Conservation (phyloP, 164 flowering plant species). For the Pachysandra terminalis region DNA sequence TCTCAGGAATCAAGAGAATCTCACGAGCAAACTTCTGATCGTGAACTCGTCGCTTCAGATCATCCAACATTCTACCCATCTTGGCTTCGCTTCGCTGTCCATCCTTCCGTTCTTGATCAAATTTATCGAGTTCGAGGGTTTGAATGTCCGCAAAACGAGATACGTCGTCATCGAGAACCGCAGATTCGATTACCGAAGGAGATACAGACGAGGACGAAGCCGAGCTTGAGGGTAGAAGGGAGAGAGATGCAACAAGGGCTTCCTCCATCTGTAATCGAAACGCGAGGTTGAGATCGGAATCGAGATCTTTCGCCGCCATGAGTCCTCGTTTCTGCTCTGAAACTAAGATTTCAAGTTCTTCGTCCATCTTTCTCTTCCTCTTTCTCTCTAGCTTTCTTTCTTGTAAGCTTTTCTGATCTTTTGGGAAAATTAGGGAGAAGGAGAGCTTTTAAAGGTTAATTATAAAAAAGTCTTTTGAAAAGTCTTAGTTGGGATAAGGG, state of each 20-base stretch:
- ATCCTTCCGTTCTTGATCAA: slow-evolving; percentile 37
- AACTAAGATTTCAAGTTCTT: slow-evolving; percentile 12
- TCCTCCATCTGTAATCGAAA: slow-evolving; percentile 60
- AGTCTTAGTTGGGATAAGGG: no score
- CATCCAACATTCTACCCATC: slow-evolving; percentile 23
- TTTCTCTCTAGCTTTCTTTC: no score
- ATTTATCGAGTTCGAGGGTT: slow-evolving; percentile 29
- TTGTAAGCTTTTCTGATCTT: no score
- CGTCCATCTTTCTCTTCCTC: no score
- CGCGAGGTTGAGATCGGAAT: slow-evolving; percentile 56
- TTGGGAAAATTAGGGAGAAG: no score
- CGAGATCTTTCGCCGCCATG: slow-evolving; percentile 27
- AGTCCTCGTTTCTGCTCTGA: slow-evolving; percentile 35
- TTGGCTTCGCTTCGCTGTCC: slow-evolving; percentile 26
- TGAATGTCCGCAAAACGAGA: slow-evolving; percentile 19
- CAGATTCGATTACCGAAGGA: slow-evolving; percentile 5
- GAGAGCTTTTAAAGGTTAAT: no score
- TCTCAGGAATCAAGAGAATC: slow-evolving; percentile 38
- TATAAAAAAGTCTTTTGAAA: no score
- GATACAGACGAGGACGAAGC: slow-evolving; percentile 16
- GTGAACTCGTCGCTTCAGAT: slow-evolving; percentile 45
- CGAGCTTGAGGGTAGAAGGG: slow-evolving; percentile 26
- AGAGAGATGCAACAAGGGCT: slow-evolving; percentile 49
- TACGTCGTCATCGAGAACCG: slow-evolving; percentile 10
- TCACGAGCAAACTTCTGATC: slow-evolving; percentile 50